phyloP scores from a whole-genome alignment of 2,329 filamentous ascomycete species.

The Chalaropsis ovoidea region DNA sequence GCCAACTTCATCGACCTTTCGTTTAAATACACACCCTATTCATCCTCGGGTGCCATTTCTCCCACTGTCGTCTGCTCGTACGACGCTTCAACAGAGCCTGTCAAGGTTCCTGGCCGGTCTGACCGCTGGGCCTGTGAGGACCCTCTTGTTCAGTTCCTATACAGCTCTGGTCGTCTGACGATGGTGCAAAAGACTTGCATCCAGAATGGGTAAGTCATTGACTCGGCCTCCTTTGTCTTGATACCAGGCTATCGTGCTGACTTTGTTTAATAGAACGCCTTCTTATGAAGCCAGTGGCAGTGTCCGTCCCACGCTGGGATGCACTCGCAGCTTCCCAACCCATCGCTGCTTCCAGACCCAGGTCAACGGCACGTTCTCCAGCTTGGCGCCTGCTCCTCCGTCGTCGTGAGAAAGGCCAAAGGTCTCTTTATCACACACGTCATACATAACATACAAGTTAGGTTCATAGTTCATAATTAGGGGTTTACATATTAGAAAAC shows the following conservation, averaged over 20 bases:
- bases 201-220: constrained; percentile 32
- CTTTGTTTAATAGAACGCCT: constrained; percentile 15
- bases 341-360: constrained; percentile 11
- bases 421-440: neutral
- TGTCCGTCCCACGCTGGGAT: constrained; percentile 25
- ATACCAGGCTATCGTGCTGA: neutral
- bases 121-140: constrained; percentile 39
- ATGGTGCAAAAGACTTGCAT: constrained; percentile 40
- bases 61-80: constrained; percentile 37
- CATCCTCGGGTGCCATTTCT: constrained; percentile 30
- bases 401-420: neutral
- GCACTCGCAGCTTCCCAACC: constrained; percentile 9
- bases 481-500: neutral
- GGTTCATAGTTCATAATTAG: neutral
- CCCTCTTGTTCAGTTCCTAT: constrained; percentile 38
- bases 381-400: constrained; percentile 12
- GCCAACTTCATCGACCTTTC: constrained; percentile 34
- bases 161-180: constrained; percentile 32
- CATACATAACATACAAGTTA: neutral
- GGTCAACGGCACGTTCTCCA: constrained; percentile 20
- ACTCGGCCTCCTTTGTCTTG: neutral
- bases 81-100: constrained; percentile 36
- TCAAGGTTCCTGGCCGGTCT: constrained; percentile 30
- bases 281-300: constrained; percentile 27
- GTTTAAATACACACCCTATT: constrained; percentile 33